A percentile compares a stretch with the other conserved stretches of the same genome.
Conservation (phyloP, 306 rosid genomes). For the Potentilla sterilis region DNA sequence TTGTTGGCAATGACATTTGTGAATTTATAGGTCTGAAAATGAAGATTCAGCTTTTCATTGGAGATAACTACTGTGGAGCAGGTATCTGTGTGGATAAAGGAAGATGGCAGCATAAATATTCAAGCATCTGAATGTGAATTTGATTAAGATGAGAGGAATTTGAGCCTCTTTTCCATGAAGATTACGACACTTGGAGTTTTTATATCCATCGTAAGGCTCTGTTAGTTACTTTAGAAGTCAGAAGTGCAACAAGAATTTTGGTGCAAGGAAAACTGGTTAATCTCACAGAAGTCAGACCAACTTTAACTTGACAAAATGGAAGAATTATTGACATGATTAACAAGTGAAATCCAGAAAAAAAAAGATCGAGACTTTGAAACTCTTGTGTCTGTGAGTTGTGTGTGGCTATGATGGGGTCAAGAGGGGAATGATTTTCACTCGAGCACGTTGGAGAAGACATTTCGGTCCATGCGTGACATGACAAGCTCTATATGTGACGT, state of each 20-base stretch:
- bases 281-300: neutral
- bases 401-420: conserved; percentile 34
- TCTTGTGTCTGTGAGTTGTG: neutral
- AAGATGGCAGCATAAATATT: neutral
- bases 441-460: conserved; percentile 25
- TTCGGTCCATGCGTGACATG: conserved; percentile 4
- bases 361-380: neutral
- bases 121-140: neutral
- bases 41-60: neutral
- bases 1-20: neutral
- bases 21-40: neutral
- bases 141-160: neutral
- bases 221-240: neutral
- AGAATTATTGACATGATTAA: conserved; percentile 1
- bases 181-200: neutral
- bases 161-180: conserved; percentile 5
- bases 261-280: neutral
- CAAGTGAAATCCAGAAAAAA: conserved; percentile 14
- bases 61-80: neutral
- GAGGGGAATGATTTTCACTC: conserved; percentile 34
- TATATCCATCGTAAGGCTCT: neutral
- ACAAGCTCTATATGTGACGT: neutral
- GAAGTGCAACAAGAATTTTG: neutral
- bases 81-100: conserved; percentile 5
- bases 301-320: conserved; percentile 15